Percentiles rank a stretch among this genome's conserved stretches.
Evolutionary conservation across 148 eudicot species (phyloP).

Genomic region (Fagopyrum homotropicum): DNA sequence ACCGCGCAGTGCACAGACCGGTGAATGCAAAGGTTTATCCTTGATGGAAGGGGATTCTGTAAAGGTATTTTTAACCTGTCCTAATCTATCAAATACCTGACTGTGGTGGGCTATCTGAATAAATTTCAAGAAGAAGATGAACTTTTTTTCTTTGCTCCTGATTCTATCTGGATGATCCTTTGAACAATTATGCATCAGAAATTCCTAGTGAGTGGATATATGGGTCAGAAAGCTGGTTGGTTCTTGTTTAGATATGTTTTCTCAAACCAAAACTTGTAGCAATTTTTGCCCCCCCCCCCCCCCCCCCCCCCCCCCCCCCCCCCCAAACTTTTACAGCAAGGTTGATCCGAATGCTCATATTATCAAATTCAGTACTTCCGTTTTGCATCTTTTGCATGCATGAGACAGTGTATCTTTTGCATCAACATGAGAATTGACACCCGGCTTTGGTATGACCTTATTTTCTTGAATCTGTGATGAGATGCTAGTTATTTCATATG

Average conservation of each 20-base stretch:
- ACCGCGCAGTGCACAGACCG: constrained; percentile 26
- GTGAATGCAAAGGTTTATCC: constrained; percentile 23
- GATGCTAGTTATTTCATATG: neutral
- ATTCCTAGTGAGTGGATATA: neutral
- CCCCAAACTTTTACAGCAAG: neutral
- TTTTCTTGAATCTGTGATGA: neutral
- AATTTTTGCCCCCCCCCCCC: neutral
- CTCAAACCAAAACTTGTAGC: neutral
- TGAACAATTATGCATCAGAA: neutral
- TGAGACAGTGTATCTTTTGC: neutral
- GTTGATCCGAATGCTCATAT: neutral
- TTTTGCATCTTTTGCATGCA: neutral
- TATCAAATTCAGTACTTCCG: neutral
- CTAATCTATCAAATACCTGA: neutral
- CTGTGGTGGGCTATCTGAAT: neutral
- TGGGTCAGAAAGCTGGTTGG: neutral
- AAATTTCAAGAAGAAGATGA: neutral
- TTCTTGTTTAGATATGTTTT: neutral
- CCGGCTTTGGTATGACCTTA: neutral
- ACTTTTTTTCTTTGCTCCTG: neutral
- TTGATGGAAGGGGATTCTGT: constrained; percentile 35
- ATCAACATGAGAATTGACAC: neutral
- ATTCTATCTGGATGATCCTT: neutral
- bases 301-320: no score
- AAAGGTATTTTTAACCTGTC: constrained; percentile 37